phyloP scores from a whole-genome alignment of 495 filamentous ascomycete genomes.

The Aspergillus ellipticus region DNA sequence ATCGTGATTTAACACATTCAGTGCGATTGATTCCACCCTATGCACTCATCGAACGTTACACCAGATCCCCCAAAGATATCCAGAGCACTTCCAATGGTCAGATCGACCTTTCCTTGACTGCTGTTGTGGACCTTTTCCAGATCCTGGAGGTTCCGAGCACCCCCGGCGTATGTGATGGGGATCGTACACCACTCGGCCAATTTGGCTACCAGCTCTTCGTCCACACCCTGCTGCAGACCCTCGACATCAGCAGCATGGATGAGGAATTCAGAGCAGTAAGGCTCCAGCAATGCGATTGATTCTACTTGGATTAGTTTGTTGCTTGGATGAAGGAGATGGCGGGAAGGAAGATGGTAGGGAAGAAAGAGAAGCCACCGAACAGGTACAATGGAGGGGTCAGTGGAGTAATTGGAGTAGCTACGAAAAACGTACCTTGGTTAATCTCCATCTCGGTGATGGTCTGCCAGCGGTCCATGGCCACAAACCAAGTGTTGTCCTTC shows the following conservation, averaged over 20 bases:
- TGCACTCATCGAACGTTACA: slow-evolving; percentile 83
- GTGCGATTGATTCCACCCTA: slow-evolving; percentile 70
- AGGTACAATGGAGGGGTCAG: not conserved
- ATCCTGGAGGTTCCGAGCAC: slow-evolving; percentile 75
- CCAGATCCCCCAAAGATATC: slow-evolving; percentile 91
- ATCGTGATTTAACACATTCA: slow-evolving; percentile 4
- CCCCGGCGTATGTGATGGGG: slow-evolving; percentile 94
- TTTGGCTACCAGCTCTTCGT: slow-evolving; percentile 72
- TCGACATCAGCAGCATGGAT: slow-evolving; percentile 99
- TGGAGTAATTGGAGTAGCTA: not conserved
- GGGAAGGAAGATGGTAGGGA: not conserved
- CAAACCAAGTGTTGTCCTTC: slow-evolving; percentile 74
- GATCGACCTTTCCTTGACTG: slow-evolving; percentile 77
- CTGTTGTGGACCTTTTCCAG: slow-evolving; percentile 72
- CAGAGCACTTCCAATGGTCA: slow-evolving; percentile 93
- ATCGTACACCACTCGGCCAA: slow-evolving; percentile 83
- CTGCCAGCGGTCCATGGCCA: slow-evolving; percentile 99
- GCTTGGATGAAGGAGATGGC: not conserved
- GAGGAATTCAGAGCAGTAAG: slow-evolving; percentile 91
- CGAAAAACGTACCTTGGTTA: slow-evolving; percentile 58
- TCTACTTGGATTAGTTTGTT: slow-evolving; percentile 43
- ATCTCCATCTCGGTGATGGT: slow-evolving; percentile 95
- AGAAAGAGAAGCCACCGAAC: not conserved
- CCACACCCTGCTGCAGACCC: slow-evolving; percentile 84
- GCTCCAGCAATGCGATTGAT: slow-evolving; percentile 74